These are phyloP conservation scores for Alternaria novae-zelandiae DNA, from an alignment of 2,329 filamentous ascomycete species.

Conservation along the genomic window DNA sequence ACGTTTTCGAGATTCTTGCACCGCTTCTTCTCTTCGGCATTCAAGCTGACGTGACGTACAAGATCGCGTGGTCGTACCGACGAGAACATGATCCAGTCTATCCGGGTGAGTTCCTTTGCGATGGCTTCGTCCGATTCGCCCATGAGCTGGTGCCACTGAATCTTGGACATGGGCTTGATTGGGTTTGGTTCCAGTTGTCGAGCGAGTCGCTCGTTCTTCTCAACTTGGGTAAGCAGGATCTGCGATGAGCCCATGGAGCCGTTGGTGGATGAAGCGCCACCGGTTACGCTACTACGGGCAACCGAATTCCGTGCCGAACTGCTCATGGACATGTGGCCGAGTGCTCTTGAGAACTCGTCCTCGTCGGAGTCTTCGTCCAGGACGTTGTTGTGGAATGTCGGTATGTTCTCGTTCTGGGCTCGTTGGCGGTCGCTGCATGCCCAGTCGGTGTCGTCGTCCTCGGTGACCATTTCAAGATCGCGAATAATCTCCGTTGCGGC, in stretches of 20 bases:
- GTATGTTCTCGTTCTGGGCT: slow-evolving; percentile 51
- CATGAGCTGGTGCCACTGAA: slow-evolving; percentile 91
- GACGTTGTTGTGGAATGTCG: slow-evolving; percentile 52
- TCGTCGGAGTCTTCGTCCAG: slow-evolving; percentile 48
- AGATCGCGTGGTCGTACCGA: slow-evolving; percentile 92
- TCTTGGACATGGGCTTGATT: slow-evolving; percentile 76
- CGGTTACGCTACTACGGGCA: slow-evolving; percentile 38
- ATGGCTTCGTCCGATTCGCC: slow-evolving; percentile 83
- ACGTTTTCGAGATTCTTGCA: slow-evolving; percentile 83
- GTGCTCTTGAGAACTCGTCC: slow-evolving; percentile 40
- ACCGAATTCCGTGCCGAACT: slow-evolving; percentile 35
- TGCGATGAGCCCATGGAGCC: slow-evolving; percentile 46
- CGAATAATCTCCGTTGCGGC: slow-evolving; percentile 84
- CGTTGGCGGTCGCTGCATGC: slow-evolving; percentile 76
- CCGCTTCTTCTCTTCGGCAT: slow-evolving; percentile 72
- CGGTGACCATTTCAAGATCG: slow-evolving; percentile 75
- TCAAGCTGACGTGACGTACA: slow-evolving; percentile 85
- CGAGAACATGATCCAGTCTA: slow-evolving; percentile 98
- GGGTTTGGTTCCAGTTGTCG: slow-evolving; percentile 72
- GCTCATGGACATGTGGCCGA: slow-evolving; percentile 40
- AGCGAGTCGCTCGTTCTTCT: slow-evolving; percentile 82
- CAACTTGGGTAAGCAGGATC: slow-evolving; percentile 69
- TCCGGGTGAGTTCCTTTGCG: slow-evolving; percentile 88
- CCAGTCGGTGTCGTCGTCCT: slow-evolving; percentile 94
- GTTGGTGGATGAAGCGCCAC: slow-evolving; percentile 31